Base-by-base conservation (phyloP, 78 protist genomes). In the Cavenderia fasciculata region DNA sequence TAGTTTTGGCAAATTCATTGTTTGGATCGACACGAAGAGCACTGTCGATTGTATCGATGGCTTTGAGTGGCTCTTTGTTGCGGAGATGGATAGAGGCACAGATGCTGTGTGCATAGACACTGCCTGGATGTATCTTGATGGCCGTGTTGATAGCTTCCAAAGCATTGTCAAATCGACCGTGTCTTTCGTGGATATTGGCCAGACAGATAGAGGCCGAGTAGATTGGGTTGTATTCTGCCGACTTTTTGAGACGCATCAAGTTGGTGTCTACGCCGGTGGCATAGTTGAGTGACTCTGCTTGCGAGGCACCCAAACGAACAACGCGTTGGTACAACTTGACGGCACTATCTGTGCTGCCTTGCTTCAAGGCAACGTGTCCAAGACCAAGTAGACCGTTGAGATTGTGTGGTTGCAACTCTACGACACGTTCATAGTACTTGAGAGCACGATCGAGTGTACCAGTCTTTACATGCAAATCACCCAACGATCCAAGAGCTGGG, bases 401-500 rank as follows among this genome's bases (percentile, higher is more conserved):
- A 44, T 71, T 66, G 0, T 57, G 21, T 49, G 90, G 90, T 12
- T 68, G 47, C 6, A 68, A 43, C 4, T 1, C 12, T n/a, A 82
- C 25, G 10, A 82, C 36, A 12, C 16, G 65, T 56, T 82, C 68
- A 68, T 69, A 82, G 44, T 69, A 44, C 14, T 41, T 57, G 36
- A 82, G 68, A 44, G 90, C 11, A 56, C 68, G 38, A 18, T 0
- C 12, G 25, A 54, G 21, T 31, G 65, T 23, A 31, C 52, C 52
- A 16, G 21, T 11, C 14, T 69, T 82, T 29, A 82, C 16, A 54
- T 82, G 52, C 5, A 82, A n/a, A 40, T 82, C 90, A 40, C 90
- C 73, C 12, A 82, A 43, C n/a, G n/a, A 21, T 27, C 90, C 90
- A 57, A 54, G 29, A 54, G 78, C 90, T 54, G 90, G 74, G 31